Evolutionary conservation across 768 basidiomycete genomes (phyloP), one percentile per base, ranked within the genome.

Genomic region (Termitomyces sp.): DNA sequence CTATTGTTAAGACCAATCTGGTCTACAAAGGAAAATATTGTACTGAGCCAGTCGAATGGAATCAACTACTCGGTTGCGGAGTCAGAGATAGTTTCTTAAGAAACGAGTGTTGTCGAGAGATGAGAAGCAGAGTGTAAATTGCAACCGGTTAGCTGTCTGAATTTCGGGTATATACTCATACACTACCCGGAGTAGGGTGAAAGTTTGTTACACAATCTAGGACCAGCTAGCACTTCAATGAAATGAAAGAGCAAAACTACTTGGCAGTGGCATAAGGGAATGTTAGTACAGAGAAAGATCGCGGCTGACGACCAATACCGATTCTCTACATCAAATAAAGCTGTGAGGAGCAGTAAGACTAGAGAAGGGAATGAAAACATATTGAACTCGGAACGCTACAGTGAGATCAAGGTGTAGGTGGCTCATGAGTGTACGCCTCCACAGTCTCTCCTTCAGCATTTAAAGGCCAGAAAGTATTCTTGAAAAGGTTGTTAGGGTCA

Each of bases 391-490:
- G 24, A 36, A n/a, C 9, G 11, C 43, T 28, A 30, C 35, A 20
- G 26, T 2, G 2, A 20, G 18, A 32, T 43, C 13, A 58, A 48
- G 81, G 81, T 4, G 79, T 80, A 11, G 76, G 75, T 0, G 88
- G 87, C 63, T 91, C 89, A 59, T 89, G 87, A 6, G 73, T 75
- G 45, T 79, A 68, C 10, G 84, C 76, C 35, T 82, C 76, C n/a
- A 90, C 75, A 2, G 70, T 70, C 0, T 81, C 71, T 2, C 85
- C 85, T 20, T 77, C 68, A 28, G 77, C 76, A 65, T 87, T 76
- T 57, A 90, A 67, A 20, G 92, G 92, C 90, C 93, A 95, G 66
- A 93, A 83, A 13, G 83, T 80, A 65, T 92, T 87, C 58, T 72
- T 78, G 75, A 94, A 92, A 44, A 95, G 60, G 58, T 87, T 85